These are phyloP conservation scores for Plasmopara halstedii DNA, from an alignment of 352 stramenopile species.

Conservation along the genomic window DNA sequence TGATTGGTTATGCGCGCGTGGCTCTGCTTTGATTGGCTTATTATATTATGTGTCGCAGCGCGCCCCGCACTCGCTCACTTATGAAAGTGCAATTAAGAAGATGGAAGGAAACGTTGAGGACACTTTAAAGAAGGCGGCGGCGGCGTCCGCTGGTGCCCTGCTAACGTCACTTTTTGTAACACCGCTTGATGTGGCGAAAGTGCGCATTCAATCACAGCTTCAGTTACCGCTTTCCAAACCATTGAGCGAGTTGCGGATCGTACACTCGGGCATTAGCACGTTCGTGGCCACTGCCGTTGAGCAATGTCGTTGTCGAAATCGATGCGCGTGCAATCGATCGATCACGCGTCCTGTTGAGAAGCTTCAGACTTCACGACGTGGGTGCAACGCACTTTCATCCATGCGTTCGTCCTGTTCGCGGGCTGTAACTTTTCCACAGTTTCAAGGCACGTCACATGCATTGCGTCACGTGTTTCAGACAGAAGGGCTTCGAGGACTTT, in stretches of 20 bases:
- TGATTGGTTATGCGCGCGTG: constrained; percentile 17
- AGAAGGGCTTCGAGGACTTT: constrained; percentile 75
- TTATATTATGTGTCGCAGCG: constrained; percentile 3
- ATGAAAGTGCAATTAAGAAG: constrained; percentile 5
- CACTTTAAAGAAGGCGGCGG: constrained; percentile 61
- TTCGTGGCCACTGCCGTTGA: constrained; percentile 17
- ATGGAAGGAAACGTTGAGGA: constrained; percentile 23
- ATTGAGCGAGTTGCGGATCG: constrained; percentile 10
- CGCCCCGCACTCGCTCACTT: constrained; percentile 3
- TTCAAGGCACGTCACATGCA: constrained; percentile 54
- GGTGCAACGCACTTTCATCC: constrained; percentile 13
- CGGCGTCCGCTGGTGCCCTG: constrained; percentile 57
- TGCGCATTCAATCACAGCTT: constrained; percentile 72
- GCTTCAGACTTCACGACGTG: constrained; percentile 18
- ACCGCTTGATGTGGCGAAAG: constrained; percentile 76
- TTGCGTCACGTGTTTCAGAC: constrained; percentile 74
- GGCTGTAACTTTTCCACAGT: constrained; percentile 19
- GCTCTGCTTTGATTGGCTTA: constrained; percentile 17
- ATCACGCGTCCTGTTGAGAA: constrained; percentile 45
- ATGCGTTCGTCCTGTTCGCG: constrained; percentile 45
- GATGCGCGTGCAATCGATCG: constrained; percentile 45
- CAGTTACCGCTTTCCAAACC: constrained; percentile 12
- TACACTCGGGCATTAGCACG: constrained; percentile 9
- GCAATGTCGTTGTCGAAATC: constrained; percentile 40
- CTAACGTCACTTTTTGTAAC: constrained; percentile 81